Evolutionary conservation across 2,329 filamentous ascomycete species (phyloP).

Genomic region (Aspergillus sp.): DNA sequence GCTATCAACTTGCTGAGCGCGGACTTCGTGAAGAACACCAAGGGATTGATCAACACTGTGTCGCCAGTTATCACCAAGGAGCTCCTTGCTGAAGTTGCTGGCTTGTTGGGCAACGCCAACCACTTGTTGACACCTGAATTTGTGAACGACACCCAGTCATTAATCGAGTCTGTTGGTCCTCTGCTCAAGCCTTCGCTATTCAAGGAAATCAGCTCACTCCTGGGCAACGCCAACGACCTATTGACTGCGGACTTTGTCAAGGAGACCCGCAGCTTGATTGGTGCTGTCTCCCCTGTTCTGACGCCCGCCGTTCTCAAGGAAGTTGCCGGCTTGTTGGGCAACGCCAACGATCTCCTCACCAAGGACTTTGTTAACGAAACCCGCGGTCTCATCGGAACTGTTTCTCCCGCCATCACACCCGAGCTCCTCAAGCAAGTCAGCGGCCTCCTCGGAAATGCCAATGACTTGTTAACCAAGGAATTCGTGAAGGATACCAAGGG

Average conservation of each 20-base stretch:
- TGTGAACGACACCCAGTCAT: constrained; percentile 26
- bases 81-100: constrained; percentile 20
- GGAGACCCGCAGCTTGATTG: constrained; percentile 23
- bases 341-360: constrained; percentile 26
- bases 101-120: constrained; percentile 23
- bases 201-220: constrained; percentile 24
- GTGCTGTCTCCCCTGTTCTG: constrained; percentile 16
- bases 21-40: constrained; percentile 22
- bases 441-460: constrained; percentile 26
- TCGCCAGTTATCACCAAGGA: constrained; percentile 19
- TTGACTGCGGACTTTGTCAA: constrained; percentile 31
- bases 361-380: constrained; percentile 27
- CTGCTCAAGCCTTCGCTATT: constrained; percentile 24
- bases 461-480: constrained; percentile 32
- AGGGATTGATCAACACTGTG: constrained; percentile 13
- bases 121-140: constrained; percentile 27
- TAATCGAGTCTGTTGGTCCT: constrained; percentile 25
- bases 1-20: constrained; percentile 25
- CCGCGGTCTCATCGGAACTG: constrained; percentile 21
- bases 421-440: constrained; percentile 24
- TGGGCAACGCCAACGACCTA: constrained; percentile 29
- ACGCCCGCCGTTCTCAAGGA: constrained; percentile 22
- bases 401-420: constrained; percentile 26
- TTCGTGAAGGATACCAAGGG: constrained; percentile 21
- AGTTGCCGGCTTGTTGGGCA: constrained; percentile 20